Evolutionary conservation across 2,329 filamentous ascomycete genomes (phyloP).

Genomic region (Xylaria multiplex): DNA sequence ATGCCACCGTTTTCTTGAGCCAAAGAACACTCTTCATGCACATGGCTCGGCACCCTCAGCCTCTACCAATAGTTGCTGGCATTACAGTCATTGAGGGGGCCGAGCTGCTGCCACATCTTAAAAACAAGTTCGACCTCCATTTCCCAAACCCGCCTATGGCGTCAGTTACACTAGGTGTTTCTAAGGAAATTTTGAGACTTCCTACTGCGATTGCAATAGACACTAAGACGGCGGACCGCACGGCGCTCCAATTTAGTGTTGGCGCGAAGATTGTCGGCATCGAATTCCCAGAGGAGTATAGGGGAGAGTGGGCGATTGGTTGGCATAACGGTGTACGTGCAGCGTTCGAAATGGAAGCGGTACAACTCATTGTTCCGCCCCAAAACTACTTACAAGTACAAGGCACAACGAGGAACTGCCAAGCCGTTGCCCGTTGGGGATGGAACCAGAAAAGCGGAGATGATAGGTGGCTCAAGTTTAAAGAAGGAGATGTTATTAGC

Average conservation of each 20-base stretch:
- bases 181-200: constrained; percentile 53
- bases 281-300: constrained; percentile 61
- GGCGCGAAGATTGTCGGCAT: constrained; percentile 63
- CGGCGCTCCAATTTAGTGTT: constrained; percentile 58
- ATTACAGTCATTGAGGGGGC: constrained; percentile 59
- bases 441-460: constrained; percentile 58
- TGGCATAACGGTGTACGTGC: constrained; percentile 65
- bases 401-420: constrained; percentile 56
- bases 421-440: constrained; percentile 63
- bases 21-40: constrained; percentile 64
- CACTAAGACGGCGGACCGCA: constrained; percentile 58
- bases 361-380: constrained; percentile 61
- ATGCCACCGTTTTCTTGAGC: constrained; percentile 66
- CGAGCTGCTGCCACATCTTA: constrained; percentile 53
- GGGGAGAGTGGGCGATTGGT: constrained; percentile 66
- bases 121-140: constrained; percentile 65
- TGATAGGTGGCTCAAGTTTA: constrained; percentile 66
- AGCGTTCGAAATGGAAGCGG: constrained; percentile 59
- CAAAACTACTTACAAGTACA: constrained; percentile 58
- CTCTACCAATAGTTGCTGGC: constrained; percentile 60
- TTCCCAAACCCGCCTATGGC: constrained; percentile 54
- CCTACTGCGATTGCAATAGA: constrained; percentile 59
- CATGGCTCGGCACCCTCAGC: constrained; percentile 63
- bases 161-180: constrained; percentile 56
- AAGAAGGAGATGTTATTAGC: constrained; percentile 72